A percentile compares a stretch with the other conserved stretches of the same genome.
phyloP scores from a whole-genome alignment of 2,329 filamentous ascomycete species.

The Apiospora koreana region DNA sequence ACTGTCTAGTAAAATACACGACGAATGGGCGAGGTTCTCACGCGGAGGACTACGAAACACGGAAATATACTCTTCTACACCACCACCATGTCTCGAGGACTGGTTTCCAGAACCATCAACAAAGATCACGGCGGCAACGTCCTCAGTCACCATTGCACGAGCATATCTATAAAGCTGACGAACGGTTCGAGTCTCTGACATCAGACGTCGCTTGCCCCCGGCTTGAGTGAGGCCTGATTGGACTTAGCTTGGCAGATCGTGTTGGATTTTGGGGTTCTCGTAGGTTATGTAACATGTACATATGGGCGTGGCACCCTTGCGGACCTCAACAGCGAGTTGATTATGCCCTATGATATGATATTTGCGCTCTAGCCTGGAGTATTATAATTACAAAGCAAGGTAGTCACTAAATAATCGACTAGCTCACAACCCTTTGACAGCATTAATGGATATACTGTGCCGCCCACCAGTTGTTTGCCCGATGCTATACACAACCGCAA shows the following conservation, averaged over 20 bases:
- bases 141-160: not conserved
- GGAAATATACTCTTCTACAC: not conserved
- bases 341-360: not conserved
- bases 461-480: not conserved
- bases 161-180: not conserved
- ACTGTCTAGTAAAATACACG: not conserved
- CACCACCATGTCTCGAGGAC: not conserved
- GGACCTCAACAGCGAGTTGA: not conserved
- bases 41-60: not conserved
- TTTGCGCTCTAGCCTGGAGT: not conserved
- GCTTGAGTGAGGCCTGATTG: not conserved
- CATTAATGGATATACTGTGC: not conserved
- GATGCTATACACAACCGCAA: no score
- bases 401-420: not conserved
- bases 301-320: not conserved
- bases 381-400: not conserved
- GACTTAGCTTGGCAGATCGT: not conserved
- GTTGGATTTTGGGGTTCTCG: not conserved
- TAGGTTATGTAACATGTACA: not conserved
- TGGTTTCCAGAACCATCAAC: not conserved
- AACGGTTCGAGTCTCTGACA: not conserved
- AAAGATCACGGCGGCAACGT: not conserved
- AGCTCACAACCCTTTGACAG: not conserved
- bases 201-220: not conserved
- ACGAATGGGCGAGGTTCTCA: no score